Conservation (phyloP, 371 early-diverging fungal species). For the Lichtheimia corymbifera region DNA sequence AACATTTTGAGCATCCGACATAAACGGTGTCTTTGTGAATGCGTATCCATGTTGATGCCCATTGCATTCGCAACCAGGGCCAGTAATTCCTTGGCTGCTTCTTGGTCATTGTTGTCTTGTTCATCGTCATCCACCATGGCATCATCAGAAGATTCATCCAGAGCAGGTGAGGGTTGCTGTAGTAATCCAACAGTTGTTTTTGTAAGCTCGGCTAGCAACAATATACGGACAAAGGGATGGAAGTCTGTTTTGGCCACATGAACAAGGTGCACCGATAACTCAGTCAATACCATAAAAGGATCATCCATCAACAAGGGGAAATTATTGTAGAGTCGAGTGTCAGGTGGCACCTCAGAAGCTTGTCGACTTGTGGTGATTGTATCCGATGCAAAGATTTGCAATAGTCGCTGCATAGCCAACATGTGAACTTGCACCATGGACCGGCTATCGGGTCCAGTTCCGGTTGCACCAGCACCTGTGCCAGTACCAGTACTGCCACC, state of each 20-base stretch:
- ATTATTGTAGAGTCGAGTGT: constrained; percentile 30
- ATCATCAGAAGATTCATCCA: constrained; percentile 4
- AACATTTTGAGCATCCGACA: constrained; percentile 63
- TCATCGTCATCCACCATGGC: not conserved
- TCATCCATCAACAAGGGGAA: constrained; percentile 70
- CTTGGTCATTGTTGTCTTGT: constrained; percentile 16
- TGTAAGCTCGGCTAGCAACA: constrained; percentile 67
- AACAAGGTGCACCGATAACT: constrained; percentile 56
- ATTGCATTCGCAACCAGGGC: constrained; percentile 19
- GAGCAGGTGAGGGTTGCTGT: constrained; percentile 3
- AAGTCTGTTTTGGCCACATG: constrained; percentile 61
- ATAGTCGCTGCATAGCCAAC: constrained; percentile 47
- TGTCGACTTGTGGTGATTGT: constrained; percentile 14
- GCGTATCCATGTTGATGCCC: not conserved
- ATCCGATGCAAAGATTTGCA: constrained; percentile 46
- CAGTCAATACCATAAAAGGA: constrained; percentile 67
- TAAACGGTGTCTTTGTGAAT: constrained; percentile 21
- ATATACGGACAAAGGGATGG: constrained; percentile 63
- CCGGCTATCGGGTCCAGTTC: constrained; percentile 5
- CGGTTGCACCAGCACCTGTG: no score
- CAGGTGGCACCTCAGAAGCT: constrained; percentile 12
- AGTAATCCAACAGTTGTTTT: constrained; percentile 49
- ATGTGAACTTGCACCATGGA: constrained; percentile 32
- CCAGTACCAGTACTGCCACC: no score
- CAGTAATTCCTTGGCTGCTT: constrained; percentile 28